Conservation (phyloP, 1,139 yeast species). For the Spencermartinsiella ligniputridi region DNA sequence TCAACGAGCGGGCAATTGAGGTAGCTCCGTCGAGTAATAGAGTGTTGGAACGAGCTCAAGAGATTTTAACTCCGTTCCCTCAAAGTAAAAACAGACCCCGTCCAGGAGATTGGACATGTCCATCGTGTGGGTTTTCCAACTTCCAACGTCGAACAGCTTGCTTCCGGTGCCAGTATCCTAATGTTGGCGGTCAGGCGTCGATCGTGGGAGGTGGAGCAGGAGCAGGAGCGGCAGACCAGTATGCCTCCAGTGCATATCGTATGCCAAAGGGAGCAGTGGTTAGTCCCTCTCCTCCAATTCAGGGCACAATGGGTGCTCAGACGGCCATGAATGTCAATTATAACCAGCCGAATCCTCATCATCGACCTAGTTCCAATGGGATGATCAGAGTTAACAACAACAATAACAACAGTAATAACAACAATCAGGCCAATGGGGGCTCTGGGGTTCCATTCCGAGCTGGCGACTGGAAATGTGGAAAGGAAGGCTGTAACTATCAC, state of each 20-base stretch:
- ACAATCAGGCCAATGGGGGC: conserved; percentile 5
- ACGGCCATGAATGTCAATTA: neutral
- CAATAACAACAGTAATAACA: conserved; percentile 2
- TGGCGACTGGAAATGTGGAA: conserved; percentile 92
- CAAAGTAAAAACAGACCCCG: conserved; percentile 86
- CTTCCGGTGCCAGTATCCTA: conserved; percentile 87
- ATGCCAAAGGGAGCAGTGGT: conserved; percentile 7
- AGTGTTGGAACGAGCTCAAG: conserved; percentile 77
- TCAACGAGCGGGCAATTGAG: conserved; percentile 72
- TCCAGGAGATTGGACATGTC: conserved; percentile 98
- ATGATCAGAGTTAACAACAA: conserved; percentile 8
- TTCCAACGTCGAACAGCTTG: conserved; percentile 94
- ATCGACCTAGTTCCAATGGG: neutral
- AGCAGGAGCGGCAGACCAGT: conserved; percentile 17
- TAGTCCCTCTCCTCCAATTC: conserved; percentile 3
- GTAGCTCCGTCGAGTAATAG: conserved; percentile 80
- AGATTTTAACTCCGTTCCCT: conserved; percentile 77
- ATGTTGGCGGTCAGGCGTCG: conserved; percentile 45
- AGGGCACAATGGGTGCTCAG: neutral
- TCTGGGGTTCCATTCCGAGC: conserved; percentile 82
- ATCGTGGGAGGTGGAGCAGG: neutral
- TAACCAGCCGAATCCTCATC: conserved; percentile 3
- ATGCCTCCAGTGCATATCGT: conserved; percentile 17
- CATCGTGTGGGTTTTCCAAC: conserved; percentile 91
- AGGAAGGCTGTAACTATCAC: conserved; percentile 77